Evolutionary conservation across 1,139 yeast species (phyloP).

Genomic region (Zygosaccharomyces pseudobailii): DNA sequence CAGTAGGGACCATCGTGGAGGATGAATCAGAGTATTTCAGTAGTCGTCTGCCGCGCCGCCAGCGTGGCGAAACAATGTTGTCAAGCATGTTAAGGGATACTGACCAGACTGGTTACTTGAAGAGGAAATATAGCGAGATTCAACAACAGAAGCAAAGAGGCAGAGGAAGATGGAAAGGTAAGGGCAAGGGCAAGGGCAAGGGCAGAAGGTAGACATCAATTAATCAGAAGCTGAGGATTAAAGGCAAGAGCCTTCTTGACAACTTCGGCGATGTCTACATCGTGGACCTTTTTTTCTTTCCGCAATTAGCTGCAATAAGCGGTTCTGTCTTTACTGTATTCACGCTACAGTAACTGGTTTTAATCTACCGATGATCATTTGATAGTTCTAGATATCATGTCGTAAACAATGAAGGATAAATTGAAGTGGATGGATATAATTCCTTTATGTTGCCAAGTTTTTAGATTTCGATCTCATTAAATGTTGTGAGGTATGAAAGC

Average conservation of each 20-base stretch:
- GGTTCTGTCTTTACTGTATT: not conserved
- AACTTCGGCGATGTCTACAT: too few relatives aligned
- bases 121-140: slow-evolving; percentile 76
- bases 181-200: not conserved
- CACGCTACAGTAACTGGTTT: too few relatives aligned
- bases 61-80: slow-evolving; percentile 72
- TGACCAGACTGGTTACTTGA: slow-evolving; percentile 69
- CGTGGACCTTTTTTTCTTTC: too few relatives aligned
- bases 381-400: too few relatives aligned
- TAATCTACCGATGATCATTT: too few relatives aligned
- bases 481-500: too few relatives aligned
- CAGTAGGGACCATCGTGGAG: slow-evolving; percentile 82
- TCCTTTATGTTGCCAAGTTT: too few relatives aligned
- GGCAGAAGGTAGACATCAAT: not conserved
- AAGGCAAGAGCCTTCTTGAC: too few relatives aligned
- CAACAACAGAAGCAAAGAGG: slow-evolving; percentile 75
- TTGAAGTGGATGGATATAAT: too few relatives aligned
- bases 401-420: too few relatives aligned
- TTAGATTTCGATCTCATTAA: too few relatives aligned
- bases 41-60: slow-evolving; percentile 62
- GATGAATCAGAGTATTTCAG: slow-evolving; percentile 77
- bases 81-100: slow-evolving; percentile 78
- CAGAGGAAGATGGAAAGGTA: slow-evolving; percentile 41
- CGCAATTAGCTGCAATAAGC: not conserved
- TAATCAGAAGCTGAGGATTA: too few relatives aligned